Percentiles rank a stretch among this genome's conserved stretches.
Conservation (phyloP, 345 rosid species). For the Cardamine occulta region DNA sequence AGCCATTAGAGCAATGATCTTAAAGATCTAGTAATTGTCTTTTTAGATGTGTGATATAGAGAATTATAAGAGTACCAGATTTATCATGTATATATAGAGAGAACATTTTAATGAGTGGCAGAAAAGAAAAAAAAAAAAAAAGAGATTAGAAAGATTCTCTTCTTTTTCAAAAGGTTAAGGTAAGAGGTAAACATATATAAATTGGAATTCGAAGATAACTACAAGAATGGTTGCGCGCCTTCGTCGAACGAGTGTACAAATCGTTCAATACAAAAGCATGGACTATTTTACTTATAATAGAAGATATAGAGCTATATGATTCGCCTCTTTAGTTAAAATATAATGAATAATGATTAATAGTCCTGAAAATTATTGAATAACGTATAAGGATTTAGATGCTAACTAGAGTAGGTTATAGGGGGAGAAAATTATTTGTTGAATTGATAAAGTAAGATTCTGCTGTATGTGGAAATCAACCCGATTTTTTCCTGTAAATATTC, state of each 20-base stretch:
- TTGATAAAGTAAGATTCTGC: conserved; percentile 28
- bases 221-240: not conserved
- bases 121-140: not conserved
- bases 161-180: conserved; percentile 27
- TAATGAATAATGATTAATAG: not conserved
- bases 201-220: not conserved
- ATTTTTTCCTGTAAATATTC: conserved; percentile 26
- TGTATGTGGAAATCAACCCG: conserved; percentile 23
- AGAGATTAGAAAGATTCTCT: conserved; percentile 15
- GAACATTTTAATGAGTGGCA: conserved; percentile 11
- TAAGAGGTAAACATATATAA: not conserved
- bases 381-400: conserved; percentile 29
- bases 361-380: conserved; percentile 16
- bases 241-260: conserved; percentile 17
- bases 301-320: conserved; percentile 8
- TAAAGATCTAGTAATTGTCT: not conserved
- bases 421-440: conserved; percentile 24
- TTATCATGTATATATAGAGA: conserved; percentile 23
- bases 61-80: not conserved
- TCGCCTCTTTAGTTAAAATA: not conserved
- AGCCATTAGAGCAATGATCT: conserved; percentile 51
- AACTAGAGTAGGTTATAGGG: conserved; percentile 18
- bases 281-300: not conserved
- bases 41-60: conserved; percentile 8
- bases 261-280: conserved; percentile 25